A percentile compares a stretch with the other conserved stretches of the same genome.
Conservation (phyloP, 176 grass and related monocot genomes). For the Phoenix dactylifera region DNA sequence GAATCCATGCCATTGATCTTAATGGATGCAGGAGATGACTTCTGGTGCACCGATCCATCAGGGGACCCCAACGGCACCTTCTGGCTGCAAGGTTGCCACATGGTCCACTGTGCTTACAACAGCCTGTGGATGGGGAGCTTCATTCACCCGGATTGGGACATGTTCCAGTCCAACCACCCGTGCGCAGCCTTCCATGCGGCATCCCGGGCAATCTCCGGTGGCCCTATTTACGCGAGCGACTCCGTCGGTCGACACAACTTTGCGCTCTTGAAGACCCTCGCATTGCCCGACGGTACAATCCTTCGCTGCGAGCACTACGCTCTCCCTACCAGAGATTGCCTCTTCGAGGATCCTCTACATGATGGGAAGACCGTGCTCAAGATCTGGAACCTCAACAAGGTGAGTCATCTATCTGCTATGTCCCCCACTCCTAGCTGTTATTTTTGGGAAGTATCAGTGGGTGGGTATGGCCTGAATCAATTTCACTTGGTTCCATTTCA, state of each 20-base stretch:
- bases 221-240: constrained; percentile 80
- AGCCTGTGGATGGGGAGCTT: constrained; percentile 94
- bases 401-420: neutral
- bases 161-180: constrained; percentile 97
- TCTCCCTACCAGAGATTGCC: constrained; percentile 64
- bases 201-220: constrained; percentile 89
- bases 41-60: constrained; percentile 82
- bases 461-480: no score
- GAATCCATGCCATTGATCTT: no score
- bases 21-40: constrained; percentile 52
- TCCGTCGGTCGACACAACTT: constrained; percentile 72
- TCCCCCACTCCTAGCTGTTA: no score
- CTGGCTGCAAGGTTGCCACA: constrained; percentile 97
- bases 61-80: constrained; percentile 89
- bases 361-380: constrained; percentile 73
- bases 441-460: no score
- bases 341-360: constrained; percentile 66
- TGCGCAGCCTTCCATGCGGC: constrained; percentile 87
- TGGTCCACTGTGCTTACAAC: constrained; percentile 99
- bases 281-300: constrained; percentile 64
- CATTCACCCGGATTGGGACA: constrained; percentile 99
- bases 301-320: constrained; percentile 67
- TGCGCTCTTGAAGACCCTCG: constrained; percentile 44
- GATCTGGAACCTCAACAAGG: constrained; percentile 84
- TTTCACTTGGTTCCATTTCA: no score